A percentile compares a stretch with the other conserved stretches of the same genome.
Conservation (phyloP, 768 basidiomycete species). For the Sporobolomyces phaffii region DNA sequence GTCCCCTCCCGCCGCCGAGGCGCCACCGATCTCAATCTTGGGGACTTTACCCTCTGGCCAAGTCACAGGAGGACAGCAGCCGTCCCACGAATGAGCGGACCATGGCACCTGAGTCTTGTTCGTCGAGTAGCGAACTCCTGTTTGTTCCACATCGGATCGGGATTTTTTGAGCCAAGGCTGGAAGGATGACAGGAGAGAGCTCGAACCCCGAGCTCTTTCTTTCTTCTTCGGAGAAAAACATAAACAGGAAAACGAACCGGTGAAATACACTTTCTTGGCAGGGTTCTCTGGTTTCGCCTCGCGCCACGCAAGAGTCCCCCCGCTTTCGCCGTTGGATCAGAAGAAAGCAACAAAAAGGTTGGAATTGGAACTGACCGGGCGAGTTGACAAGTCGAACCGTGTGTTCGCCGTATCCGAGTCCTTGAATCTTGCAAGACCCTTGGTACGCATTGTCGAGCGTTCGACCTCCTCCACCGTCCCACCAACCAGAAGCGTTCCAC, state of each 20-base stretch:
- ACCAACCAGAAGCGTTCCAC: constrained; percentile 19
- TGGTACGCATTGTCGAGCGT: constrained; percentile 1
- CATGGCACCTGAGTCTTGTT: constrained; percentile 10
- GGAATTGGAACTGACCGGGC: neutral
- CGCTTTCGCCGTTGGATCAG: no score
- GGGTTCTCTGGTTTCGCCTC: neutral
- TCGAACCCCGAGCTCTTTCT: no score
- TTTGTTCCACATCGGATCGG: no score
- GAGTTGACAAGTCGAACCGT: constrained; percentile 8
- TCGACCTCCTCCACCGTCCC: neutral
- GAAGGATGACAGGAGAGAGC: no score
- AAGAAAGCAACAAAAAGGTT: no score
- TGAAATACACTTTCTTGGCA: constrained; percentile 20
- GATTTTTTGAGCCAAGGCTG: no score
- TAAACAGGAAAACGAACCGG: no score
- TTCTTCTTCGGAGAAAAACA: no score
- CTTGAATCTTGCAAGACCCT: constrained; percentile 1
- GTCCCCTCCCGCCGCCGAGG: no score
- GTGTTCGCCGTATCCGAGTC: constrained; percentile 16
- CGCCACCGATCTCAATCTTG: neutral
- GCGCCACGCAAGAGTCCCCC: no score
- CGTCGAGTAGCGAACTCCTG: constrained; percentile 16
- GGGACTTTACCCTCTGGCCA: constrained; percentile 5
- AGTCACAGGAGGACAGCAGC: neutral
- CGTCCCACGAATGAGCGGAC: neutral